Conservation (phyloP, 2,329 filamentous ascomycete species). For the Ophidiomyces ophidiicola region DNA sequence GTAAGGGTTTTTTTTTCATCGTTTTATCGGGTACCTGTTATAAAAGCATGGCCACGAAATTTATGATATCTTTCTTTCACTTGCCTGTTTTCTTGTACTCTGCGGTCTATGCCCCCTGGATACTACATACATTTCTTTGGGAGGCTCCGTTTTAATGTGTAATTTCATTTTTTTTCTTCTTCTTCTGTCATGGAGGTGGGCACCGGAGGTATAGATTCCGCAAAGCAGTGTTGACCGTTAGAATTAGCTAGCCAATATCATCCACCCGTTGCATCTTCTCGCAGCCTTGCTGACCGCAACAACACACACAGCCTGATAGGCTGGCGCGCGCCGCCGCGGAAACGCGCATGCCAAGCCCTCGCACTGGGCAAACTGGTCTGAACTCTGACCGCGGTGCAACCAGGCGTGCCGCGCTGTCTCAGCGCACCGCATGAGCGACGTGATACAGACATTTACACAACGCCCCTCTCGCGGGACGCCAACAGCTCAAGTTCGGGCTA, state of each 20-base stretch:
- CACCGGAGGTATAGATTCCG: constrained; percentile 3
- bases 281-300: background rate
- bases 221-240: constrained; percentile 2
- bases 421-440: too few species aligned
- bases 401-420: too few species aligned
- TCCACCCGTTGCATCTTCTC: background rate
- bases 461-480: too few species aligned
- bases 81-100: constrained; percentile 10
- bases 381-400: too few species aligned
- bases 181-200: background rate
- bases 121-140: constrained; percentile 8
- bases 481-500: too few species aligned
- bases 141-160: constrained; percentile 11
- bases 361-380: too few species aligned
- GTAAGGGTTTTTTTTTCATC: constrained; percentile 13
- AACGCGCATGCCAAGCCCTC: constrained; percentile 1
- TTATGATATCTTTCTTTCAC: constrained; percentile 14
- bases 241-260: constrained; percentile 6
- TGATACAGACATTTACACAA: too few species aligned
- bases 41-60: constrained; percentile 10
- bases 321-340: constrained; percentile 1
- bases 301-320: too few species aligned
- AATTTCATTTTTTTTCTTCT: constrained; percentile 5
- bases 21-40: constrained; percentile 2
- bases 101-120: constrained; percentile 9